phyloP scores from a whole-genome alignment of 257 asterid genomes.

The Nicotiana paniculata region DNA sequence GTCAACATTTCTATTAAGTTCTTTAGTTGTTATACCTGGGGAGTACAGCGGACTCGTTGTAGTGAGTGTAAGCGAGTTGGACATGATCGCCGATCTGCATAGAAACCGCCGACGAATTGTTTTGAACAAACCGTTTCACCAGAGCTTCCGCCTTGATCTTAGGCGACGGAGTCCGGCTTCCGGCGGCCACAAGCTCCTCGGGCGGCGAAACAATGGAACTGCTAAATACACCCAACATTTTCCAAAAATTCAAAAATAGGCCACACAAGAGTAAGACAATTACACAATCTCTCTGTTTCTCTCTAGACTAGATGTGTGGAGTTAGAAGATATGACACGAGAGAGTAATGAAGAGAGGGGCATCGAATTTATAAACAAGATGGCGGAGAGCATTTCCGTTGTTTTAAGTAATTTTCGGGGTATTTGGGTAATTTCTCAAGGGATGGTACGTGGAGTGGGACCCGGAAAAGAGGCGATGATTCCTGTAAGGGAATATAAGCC shows the following conservation, averaged over 20 bases:
- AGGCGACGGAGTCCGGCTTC: slow-evolving; percentile 97
- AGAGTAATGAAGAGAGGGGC: slow-evolving; percentile 2
- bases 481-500: slow-evolving; percentile 17
- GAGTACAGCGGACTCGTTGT: slow-evolving; percentile 49
- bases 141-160: slow-evolving; percentile 77
- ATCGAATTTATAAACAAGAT: slow-evolving; percentile 41
- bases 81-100: slow-evolving; percentile 75
- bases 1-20: background rate
- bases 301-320: slow-evolving; percentile 6
- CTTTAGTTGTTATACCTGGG: slow-evolving; percentile 59
- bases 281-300: slow-evolving; percentile 8
- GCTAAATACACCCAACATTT: slow-evolving; percentile 91
- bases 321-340: slow-evolving; percentile 20
- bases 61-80: slow-evolving; percentile 73
- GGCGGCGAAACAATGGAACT: slow-evolving; percentile 81
- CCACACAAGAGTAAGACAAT: background rate
- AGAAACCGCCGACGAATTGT: slow-evolving; percentile 68
- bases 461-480: slow-evolving; percentile 38
- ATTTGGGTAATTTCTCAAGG: background rate
- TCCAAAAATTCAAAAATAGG: background rate
- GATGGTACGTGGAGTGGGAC: slow-evolving; percentile 27
- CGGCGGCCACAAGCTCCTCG: slow-evolving; percentile 96
- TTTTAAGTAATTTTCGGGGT: background rate
- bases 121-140: slow-evolving; percentile 61
- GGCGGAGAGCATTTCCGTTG: slow-evolving; percentile 28